These are phyloP conservation scores for Zelopaecilomyces penicillatus DNA, from an alignment of 2,329 filamentous ascomycete genomes.

Conservation along the genomic window DNA sequence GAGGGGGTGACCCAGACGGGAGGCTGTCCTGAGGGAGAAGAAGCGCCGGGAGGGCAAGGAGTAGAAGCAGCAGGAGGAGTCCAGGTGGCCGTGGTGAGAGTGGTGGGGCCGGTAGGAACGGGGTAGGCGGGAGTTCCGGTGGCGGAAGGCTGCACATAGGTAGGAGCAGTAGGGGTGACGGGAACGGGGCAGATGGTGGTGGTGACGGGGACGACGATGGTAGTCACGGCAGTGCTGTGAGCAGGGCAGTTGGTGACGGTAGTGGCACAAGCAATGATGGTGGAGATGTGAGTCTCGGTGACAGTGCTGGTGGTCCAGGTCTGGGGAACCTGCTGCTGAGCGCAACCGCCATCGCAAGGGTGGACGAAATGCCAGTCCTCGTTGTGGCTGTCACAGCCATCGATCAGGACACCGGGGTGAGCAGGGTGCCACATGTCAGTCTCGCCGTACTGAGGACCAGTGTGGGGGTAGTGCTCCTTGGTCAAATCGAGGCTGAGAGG, in stretches of 20 bases:
- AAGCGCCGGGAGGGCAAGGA: conserved; percentile 1
- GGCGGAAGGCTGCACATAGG: conserved; percentile 3
- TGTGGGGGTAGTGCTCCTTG: conserved; percentile 12
- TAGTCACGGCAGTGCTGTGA: conserved; percentile 24
- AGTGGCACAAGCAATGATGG: conserved; percentile 30
- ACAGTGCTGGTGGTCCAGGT: conserved; percentile 35
- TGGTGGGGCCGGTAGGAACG: conserved; percentile 4
- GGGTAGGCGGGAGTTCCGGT: conserved; percentile 1
- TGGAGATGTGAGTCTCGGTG: conserved; percentile 29
- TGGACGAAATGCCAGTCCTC: conserved; percentile 29
- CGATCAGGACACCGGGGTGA: conserved; percentile 27
- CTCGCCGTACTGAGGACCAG: conserved; percentile 18
- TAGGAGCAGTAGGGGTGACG: conserved; percentile 13
- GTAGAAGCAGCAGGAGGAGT: conserved; percentile 3
- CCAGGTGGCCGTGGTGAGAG: conserved; percentile 2
- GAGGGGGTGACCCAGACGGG: conserved; percentile 1
- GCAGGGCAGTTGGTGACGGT: conserved; percentile 30
- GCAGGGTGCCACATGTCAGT: conserved; percentile 28
- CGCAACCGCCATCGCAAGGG: conserved; percentile 18
- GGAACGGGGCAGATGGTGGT: conserved; percentile 38
- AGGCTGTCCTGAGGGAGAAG: conserved; percentile 3
- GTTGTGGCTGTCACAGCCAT: conserved; percentile 25
- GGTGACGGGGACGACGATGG: conserved; percentile 29
- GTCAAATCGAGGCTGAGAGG: conserved; percentile 6
- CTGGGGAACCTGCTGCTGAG: conserved; percentile 15